Evolutionary conservation across 2,329 filamentous ascomycete species (phyloP), one percentile per base, ranked within the genome.

Genomic region (Beauveria brongniartii): DNA sequence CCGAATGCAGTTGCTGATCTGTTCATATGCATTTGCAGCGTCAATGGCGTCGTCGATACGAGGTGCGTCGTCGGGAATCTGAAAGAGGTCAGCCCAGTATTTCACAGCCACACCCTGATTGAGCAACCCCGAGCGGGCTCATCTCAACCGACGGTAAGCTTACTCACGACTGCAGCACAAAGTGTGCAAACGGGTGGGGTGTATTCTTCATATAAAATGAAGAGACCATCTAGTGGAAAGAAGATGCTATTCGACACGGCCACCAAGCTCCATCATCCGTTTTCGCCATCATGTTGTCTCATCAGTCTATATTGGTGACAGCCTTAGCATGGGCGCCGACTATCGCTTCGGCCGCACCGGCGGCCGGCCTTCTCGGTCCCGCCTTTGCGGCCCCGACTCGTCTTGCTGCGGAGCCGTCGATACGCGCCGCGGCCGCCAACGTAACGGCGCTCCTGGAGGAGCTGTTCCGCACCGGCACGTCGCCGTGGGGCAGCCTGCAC

Each of bases 401-500:
- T n/a, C 43, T 44, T n/a, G 43, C n/a, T 1, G 43, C 6, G 43
- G 43, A 44, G n/a, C 18, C 18, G 43, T 44, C 43, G 8, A 22
- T 44, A 1, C 43, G n/a, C n/a, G 16, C 43, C 43, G n/a, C 43
- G 18, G 43, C 43, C 43, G 41, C 41, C 41, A 46, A 50, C 7
- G 41, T 20, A n/a, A 44, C 41, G 41, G 41, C 41, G 41, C 41
- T 44, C 41, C 57, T 65, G 3, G 30, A 64, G 10, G 30, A 47
- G 6, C 46, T 52, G 6, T 50, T 64, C 24, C 26, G 12, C 10
- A 54, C 63, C 1, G 61, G 61, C 2, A 26, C 53, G 16, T 59
- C 53, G 16, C 41, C 26, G 3, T 65, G 52, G 48, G 62, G 62
- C 5, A 54, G 20, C 20, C 46, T 64, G 28, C 41, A 52, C n/a